Evolutionary conservation across 2,329 filamentous ascomycete genomes (phyloP).

Genomic region (Fusarium sp.): DNA sequence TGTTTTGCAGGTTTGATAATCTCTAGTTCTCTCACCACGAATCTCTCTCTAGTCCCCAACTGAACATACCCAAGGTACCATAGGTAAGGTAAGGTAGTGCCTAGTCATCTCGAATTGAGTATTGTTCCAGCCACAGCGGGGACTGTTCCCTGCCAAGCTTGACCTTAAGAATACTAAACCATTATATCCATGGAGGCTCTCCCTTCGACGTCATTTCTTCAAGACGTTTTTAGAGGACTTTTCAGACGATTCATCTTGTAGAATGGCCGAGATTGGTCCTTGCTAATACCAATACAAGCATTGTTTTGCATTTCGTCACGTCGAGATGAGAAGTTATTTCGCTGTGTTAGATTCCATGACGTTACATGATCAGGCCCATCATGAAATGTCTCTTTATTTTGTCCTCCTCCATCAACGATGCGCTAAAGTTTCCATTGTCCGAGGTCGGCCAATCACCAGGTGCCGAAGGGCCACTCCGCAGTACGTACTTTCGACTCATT

Average conservation of each 20-base stretch:
- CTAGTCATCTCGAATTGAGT: neutral
- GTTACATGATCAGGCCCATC: neutral
- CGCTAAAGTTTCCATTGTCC: slow-evolving; percentile 26
- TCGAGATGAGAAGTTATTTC: neutral
- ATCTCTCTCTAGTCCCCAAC: neutral
- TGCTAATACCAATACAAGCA: neutral
- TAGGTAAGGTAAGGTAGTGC: neutral
- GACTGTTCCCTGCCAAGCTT: neutral
- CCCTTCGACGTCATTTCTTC: slow-evolving; percentile 16
- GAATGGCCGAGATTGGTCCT: neutral
- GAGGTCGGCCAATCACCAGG: slow-evolving; percentile 37
- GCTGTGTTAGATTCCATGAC: neutral
- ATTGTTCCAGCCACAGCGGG: slow-evolving; percentile 19
- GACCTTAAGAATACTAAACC: neutral
- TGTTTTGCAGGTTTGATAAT: too few species aligned
- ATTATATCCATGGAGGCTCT: neutral
- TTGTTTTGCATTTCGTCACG: neutral
- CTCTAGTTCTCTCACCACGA: neutral
- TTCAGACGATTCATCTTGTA: neutral
- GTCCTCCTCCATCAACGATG: neutral
- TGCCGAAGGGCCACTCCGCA: slow-evolving; percentile 24
- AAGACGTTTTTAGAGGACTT: neutral
- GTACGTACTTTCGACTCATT: slow-evolving; percentile 29
- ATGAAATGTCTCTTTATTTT: slow-evolving; percentile 22
- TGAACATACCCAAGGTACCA: neutral